These are phyloP conservation scores for Hanseniaspora lindneri DNA, from an alignment of 805 yeast species.

Conservation along the genomic window DNA sequence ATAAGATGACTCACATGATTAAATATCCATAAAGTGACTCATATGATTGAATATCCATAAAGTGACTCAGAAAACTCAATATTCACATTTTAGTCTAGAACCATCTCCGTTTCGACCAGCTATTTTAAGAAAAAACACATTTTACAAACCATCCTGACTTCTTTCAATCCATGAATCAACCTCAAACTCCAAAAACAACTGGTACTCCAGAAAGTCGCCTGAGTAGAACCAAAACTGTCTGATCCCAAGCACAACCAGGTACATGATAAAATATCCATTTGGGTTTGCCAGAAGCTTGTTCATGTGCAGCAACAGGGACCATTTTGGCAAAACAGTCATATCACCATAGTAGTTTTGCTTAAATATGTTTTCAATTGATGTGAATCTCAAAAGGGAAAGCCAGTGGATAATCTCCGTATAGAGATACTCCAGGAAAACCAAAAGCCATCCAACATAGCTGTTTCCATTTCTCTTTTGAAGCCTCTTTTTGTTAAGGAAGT, in stretches of 20 bases:
- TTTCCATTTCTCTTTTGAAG: constrained; percentile 54
- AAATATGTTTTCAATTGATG: constrained; percentile 62
- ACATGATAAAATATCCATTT: constrained; percentile 50
- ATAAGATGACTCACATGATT: no score
- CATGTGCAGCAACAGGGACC: constrained; percentile 44
- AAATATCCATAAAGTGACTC: no score
- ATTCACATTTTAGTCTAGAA: no score
- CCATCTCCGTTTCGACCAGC: no score
- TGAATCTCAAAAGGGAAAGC: constrained; percentile 54
- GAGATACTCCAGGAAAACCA: constrained; percentile 44
- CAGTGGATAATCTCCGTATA: constrained; percentile 67
- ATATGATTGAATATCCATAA: no score
- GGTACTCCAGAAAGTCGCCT: constrained; percentile 10
- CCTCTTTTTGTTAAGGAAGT: constrained; percentile 52
- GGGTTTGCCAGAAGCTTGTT: constrained; percentile 67
- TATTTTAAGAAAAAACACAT: no score
- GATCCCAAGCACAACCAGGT: constrained; percentile 5
- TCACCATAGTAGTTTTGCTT: constrained; percentile 89
- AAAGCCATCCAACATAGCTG: constrained; percentile 42
- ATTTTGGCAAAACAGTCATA: constrained; percentile 79
- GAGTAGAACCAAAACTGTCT: constrained; percentile 13
- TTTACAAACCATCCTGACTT: no score
- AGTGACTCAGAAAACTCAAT: no score
- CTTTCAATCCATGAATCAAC: background rate
- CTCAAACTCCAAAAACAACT: constrained; percentile 11